A percentile compares a stretch with the other conserved stretches of the same genome.
phyloP scores from a whole-genome alignment of 805 yeast genomes.

The Hanseniaspora singularis region DNA sequence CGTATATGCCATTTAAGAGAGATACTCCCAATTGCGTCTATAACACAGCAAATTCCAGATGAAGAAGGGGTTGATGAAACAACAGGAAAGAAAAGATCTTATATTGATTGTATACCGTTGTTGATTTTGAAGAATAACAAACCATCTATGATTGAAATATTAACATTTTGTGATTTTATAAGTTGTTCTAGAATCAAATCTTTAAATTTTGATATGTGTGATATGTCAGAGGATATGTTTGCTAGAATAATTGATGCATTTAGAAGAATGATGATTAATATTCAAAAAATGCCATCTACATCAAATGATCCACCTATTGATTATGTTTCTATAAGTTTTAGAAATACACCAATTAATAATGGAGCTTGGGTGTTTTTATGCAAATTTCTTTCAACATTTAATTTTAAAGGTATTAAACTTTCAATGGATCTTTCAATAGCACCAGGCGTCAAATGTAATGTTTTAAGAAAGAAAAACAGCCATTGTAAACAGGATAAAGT shows the following conservation, averaged over 20 bases:
- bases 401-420: conserved; percentile 38
- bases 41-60: conserved; percentile 59
- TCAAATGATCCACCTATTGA: conserved; percentile 32
- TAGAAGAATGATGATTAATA: conserved; percentile 27
- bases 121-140: conserved; percentile 70
- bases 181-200: conserved; percentile 74
- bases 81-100: neutral
- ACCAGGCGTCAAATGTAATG: conserved; percentile 30
- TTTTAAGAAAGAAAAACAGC: conserved; percentile 33
- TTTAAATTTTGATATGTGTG: conserved; percentile 68
- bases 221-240: conserved; percentile 63
- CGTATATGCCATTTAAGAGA: conserved; percentile 88
- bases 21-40: conserved; percentile 84
- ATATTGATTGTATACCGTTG: conserved; percentile 36
- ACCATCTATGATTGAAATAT: conserved; percentile 78
- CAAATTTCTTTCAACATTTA: conserved; percentile 51
- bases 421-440: conserved; percentile 52
- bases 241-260: conserved; percentile 55
- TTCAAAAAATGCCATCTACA: too few relatives aligned
- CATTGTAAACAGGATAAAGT: conserved; percentile 19
- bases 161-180: conserved; percentile 77
- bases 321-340: conserved; percentile 59
- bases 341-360: conserved; percentile 64
- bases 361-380: conserved; percentile 76
- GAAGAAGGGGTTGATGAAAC: conserved; percentile 39